Percentiles rank a stretch among this genome's conserved stretches.
Evolutionary conservation across 2,329 filamentous ascomycete genomes (phyloP).

Genomic region (Ophiognomonia clavigignenti-juglandacearum): DNA sequence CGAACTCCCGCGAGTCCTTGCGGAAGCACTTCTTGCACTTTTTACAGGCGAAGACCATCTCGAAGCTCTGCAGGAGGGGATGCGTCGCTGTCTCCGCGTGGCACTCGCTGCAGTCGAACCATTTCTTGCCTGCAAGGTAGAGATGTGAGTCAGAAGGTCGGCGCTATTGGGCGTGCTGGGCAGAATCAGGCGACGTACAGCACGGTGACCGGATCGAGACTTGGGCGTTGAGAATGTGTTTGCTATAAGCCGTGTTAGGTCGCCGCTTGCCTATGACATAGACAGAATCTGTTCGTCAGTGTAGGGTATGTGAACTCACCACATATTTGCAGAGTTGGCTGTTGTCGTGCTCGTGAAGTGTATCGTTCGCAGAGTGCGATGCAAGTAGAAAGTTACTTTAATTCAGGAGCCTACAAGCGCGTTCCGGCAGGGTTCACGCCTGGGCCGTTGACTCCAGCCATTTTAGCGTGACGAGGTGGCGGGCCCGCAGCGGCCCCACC

Average conservation of each 20-base stretch:
- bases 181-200: slow-evolving; percentile 54
- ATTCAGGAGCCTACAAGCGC: no score
- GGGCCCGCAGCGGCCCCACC: slow-evolving; percentile 4
- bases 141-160: not conserved
- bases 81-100: slow-evolving; percentile 79
- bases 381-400: no score
- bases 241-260: slow-evolving; percentile 51
- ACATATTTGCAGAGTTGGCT: slow-evolving; percentile 10
- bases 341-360: not conserved
- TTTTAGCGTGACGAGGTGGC: no score
- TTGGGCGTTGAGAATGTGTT: slow-evolving; percentile 97
- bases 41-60: slow-evolving; percentile 96
- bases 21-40: slow-evolving; percentile 99
- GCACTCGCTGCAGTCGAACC: slow-evolving; percentile 98
- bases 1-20: slow-evolving; percentile 87
- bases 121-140: slow-evolving; percentile 69
- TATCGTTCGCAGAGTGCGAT: no score
- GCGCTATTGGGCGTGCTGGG: not conserved
- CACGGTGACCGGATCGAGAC: slow-evolving; percentile 93
- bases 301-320: not conserved
- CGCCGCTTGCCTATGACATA: no score
- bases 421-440: no score
- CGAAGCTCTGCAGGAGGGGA: slow-evolving; percentile 67
- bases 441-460: no score
- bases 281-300: no score